Evolutionary conservation across 495 filamentous ascomycete genomes (phyloP).

Genomic region (Xylaria nigripes): DNA sequence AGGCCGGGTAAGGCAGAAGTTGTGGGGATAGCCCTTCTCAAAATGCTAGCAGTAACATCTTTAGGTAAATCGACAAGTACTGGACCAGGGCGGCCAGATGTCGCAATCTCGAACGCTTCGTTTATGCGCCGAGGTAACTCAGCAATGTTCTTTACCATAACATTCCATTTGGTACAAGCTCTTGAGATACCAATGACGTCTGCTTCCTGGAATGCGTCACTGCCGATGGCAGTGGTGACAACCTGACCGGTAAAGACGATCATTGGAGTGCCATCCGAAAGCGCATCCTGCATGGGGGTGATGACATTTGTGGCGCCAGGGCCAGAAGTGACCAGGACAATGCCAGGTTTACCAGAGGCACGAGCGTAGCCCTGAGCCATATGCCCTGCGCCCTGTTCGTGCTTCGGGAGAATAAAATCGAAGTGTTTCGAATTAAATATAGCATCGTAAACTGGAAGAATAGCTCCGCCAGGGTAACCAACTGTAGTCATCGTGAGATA

Average conservation of each 20-base stretch:
- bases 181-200: conserved; percentile 70
- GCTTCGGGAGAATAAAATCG: conserved; percentile 68
- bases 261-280: conserved; percentile 71
- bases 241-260: conserved; percentile 78
- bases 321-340: conserved; percentile 71
- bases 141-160: conserved; percentile 72
- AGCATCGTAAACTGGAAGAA: conserved; percentile 77
- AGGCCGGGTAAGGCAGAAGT: conserved; percentile 53
- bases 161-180: conserved; percentile 79
- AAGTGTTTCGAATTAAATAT: conserved; percentile 77
- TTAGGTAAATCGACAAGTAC: conserved; percentile 74
- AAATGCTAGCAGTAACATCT: conserved; percentile 62
- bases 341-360: conserved; percentile 64
- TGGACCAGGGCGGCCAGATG: conserved; percentile 65
- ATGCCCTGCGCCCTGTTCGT: conserved; percentile 75
- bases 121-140: conserved; percentile 72
- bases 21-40: conserved; percentile 62
- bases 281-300: conserved; percentile 70
- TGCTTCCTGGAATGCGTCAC: conserved; percentile 74
- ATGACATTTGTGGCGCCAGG: conserved; percentile 73
- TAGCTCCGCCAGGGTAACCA: conserved; percentile 71
- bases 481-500: conserved; percentile 33
- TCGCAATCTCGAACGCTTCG: conserved; percentile 80
- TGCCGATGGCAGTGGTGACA: conserved; percentile 61
- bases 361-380: conserved; percentile 77